Percentiles rank a stretch among this genome's conserved stretches.
These are phyloP conservation scores for Meyerozyma sp. DNA, from an alignment of 1,139 yeast species.

Conservation along the genomic window DNA sequence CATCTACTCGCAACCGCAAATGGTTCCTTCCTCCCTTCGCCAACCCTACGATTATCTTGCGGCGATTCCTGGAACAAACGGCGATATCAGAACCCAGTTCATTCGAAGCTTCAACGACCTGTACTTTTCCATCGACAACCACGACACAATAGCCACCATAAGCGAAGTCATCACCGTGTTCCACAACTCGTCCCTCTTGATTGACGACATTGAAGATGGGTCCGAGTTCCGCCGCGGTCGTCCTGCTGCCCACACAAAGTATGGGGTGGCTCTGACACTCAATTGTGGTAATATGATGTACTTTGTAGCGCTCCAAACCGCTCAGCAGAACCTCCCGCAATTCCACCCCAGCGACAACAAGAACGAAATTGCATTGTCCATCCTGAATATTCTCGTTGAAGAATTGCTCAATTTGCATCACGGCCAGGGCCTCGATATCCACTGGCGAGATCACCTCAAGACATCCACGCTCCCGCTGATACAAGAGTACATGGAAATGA, in stretches of 20 bases:
- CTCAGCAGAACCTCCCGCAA: constrained; percentile 22
- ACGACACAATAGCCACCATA: constrained; percentile 5
- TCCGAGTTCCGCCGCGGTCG: constrained; percentile 67
- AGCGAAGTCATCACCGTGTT: constrained; percentile 44
- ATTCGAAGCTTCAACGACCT: constrained; percentile 27
- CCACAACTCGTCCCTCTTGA: constrained; percentile 57
- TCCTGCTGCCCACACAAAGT: constrained; percentile 72
- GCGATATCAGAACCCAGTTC: constrained; percentile 23
- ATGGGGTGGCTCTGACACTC: constrained; percentile 73
- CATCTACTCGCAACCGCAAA: constrained; percentile 3
- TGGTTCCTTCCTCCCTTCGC: constrained; percentile 8
- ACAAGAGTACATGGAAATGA: constrained; percentile 72
- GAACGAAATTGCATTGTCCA: constrained; percentile 10
- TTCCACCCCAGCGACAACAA: constrained; percentile 4
- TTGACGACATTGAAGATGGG: constrained; percentile 85
- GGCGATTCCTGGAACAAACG: constrained; percentile 28
- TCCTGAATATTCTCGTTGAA: constrained; percentile 45
- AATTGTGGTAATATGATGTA: constrained; percentile 82
- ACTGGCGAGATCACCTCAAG: constrained; percentile 65
- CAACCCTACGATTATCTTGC: constrained; percentile 27
- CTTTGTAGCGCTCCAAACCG: constrained; percentile 58
- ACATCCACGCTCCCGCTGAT: constrained; percentile 51
- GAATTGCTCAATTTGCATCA: constrained; percentile 77
- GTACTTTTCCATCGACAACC: constrained; percentile 21
- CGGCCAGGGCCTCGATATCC: constrained; percentile 85